phyloP scores from a whole-genome alignment of 2,329 filamentous ascomycete genomes.

The Aspergillus sp. region DNA sequence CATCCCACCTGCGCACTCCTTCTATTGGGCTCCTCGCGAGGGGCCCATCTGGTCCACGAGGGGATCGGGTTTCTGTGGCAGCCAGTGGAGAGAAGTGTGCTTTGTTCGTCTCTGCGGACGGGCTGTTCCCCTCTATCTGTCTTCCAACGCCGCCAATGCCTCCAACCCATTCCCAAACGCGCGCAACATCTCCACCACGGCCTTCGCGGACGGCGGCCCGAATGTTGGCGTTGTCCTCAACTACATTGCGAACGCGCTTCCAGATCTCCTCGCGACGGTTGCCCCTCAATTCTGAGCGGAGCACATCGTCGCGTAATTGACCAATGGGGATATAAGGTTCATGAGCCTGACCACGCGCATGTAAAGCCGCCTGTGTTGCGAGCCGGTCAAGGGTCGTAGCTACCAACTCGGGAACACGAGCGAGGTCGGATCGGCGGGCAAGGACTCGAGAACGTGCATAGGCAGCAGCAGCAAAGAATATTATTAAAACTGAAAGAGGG shows the following conservation, averaged over 20 bases:
- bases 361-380: constrained; percentile 78
- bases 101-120: constrained; percentile 27
- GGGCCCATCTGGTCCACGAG: constrained; percentile 15
- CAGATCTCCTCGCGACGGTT: constrained; percentile 77
- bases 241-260: constrained; percentile 76
- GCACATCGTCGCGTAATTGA: constrained; percentile 86
- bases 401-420: constrained; percentile 78
- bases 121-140: constrained; percentile 26
- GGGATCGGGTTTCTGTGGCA: constrained; percentile 18
- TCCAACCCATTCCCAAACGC: constrained; percentile 70
- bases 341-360: constrained; percentile 62
- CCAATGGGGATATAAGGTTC: constrained; percentile 84
- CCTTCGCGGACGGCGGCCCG: constrained; percentile 69
- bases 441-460: constrained; percentile 67
- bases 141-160: constrained; percentile 53
- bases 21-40: constrained; percentile 26
- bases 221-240: constrained; percentile 93
- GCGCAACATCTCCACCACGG: constrained; percentile 56
- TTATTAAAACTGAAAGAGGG: constrained; percentile 49
- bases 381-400: constrained; percentile 80
- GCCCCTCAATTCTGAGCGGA: constrained; percentile 77
- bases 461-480: constrained; percentile 49
- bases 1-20: constrained; percentile 38
- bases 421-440: constrained; percentile 63
- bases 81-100: constrained; percentile 29